Evolutionary conservation across 75 land plant genomes (phyloP), one percentile per base, ranked within the genome.

Genomic region (Picea glauca): DNA sequence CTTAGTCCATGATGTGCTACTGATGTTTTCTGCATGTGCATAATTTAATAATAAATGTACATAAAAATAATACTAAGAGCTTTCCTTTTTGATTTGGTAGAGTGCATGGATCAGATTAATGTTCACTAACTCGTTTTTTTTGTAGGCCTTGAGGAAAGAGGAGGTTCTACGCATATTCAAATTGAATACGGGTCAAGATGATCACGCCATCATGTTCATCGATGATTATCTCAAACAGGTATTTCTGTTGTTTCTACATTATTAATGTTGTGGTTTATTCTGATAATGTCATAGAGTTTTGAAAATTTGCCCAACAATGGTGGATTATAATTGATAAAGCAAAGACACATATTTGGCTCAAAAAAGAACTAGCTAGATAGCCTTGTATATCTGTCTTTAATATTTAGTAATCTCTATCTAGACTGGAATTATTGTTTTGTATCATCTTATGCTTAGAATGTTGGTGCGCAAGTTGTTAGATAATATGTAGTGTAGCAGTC

Each of bases 181-280:
- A 64, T 81, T 96, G 21, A 96, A 87, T 77, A 91, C 92, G 58
- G 99, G 99, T 12, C 94, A 94, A 74, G 99, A 96, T 87, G 99
- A 96, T 81, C 88, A 88, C 83, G 98, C 98, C 66, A 82, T 96
- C 60, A 96, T 96, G 99, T 88, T 94, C 72, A 60, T 89, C 74
- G 93, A 91, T 75, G 99, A 96, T 83, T 96, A 92, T 82, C 14
- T 94, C 18, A 81, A 77, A 50, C 99, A 92, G 99, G 96, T 93
- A 13, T 12, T 70, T 20, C 74, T 70, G 3, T 18, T 40, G 35
- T 70, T 70, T 20, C 54, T n/a, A n/a, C 74, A 20, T 68, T 40
- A n/a, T 68, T 68, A 20, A 18, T 68, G 56, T 17, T 65, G 18
- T 65, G 46, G 11, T 70, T 70, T 70, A 38, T 70, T 70, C 13